phyloP scores from a whole-genome alignment of 2,329 filamentous ascomycete genomes.

The Parastagonospora nodorum region DNA sequence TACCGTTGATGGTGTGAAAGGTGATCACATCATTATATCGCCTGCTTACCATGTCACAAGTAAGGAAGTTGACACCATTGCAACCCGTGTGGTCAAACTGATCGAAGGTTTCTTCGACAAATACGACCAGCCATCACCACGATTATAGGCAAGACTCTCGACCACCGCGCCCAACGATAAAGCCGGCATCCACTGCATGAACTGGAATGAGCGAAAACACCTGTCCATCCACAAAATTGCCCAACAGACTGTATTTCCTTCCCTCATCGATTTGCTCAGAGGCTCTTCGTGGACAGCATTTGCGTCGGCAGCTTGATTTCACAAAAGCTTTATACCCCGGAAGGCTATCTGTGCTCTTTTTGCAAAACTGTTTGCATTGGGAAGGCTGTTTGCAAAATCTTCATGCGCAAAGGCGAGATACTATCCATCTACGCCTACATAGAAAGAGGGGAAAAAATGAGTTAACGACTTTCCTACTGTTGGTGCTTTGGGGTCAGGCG shows the following conservation, averaged over 20 bases:
- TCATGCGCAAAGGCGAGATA: no score
- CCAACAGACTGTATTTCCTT: background rate
- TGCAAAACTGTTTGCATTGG: background rate
- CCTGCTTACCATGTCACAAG: constrained; percentile 69
- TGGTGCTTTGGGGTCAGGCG: background rate
- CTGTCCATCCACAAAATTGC: no score
- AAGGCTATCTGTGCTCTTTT: background rate
- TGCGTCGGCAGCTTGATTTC: constrained; percentile 1
- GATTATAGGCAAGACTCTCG: background rate
- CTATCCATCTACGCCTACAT: no score
- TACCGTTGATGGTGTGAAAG: constrained; percentile 61
- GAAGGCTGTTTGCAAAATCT: background rate
- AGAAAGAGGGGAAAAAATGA: background rate
- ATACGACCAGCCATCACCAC: background rate
- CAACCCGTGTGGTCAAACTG: constrained; percentile 56
- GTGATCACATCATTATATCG: constrained; percentile 73
- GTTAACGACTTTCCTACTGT: background rate
- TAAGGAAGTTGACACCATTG: constrained; percentile 62
- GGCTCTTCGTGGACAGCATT: constrained; percentile 2
- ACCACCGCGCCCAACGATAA: background rate
- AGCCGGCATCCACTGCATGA: background rate
- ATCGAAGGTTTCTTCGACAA: constrained; percentile 55
- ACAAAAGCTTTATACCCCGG: background rate
- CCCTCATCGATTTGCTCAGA: background rate
- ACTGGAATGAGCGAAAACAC: no score